Conservation (phyloP, 495 filamentous ascomycete genomes). For the Penicillium steckii region DNA sequence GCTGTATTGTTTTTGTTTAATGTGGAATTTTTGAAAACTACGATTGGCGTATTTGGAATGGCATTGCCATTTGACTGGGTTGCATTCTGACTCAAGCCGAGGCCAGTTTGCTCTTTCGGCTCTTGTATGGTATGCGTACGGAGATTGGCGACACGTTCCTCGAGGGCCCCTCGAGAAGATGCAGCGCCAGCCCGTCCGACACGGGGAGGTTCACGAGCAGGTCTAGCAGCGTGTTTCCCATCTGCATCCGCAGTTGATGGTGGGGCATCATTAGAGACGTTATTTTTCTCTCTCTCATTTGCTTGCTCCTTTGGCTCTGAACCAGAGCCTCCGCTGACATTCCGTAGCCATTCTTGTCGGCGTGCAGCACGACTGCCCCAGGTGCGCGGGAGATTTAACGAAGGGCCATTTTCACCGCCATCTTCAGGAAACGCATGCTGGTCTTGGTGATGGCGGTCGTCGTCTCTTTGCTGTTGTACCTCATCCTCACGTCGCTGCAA, state of each 20-base stretch:
- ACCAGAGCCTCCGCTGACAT: slow-evolving; percentile 24
- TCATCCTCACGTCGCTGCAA: slow-evolving; percentile 46
- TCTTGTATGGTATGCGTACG: slow-evolving; percentile 4
- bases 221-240: slow-evolving; percentile 13
- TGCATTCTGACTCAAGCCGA: slow-evolving; percentile 23
- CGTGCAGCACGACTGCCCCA: slow-evolving; percentile 59
- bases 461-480: not conserved
- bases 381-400: slow-evolving; percentile 52
- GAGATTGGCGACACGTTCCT: slow-evolving; percentile 21
- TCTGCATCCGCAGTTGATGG: slow-evolving; percentile 10
- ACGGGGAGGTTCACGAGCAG: slow-evolving; percentile 20
- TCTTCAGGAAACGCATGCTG: slow-evolving; percentile 11
- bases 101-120: slow-evolving; percentile 18
- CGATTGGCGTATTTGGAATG: slow-evolving; percentile 54
- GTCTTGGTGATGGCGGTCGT: not conserved
- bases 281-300: slow-evolving; percentile 12
- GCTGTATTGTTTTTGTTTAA: slow-evolving; percentile 33
- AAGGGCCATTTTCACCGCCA: slow-evolving; percentile 39
- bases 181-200: slow-evolving; percentile 11
- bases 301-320: slow-evolving; percentile 28
- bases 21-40: slow-evolving; percentile 45
- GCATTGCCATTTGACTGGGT: slow-evolving; percentile 33
- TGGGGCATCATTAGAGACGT: slow-evolving; percentile 1
- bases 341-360: slow-evolving; percentile 54
- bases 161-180: slow-evolving; percentile 15